Conservation (phyloP, 2,329 filamentous ascomycete species). For the Sporothrix euskadiensis region DNA sequence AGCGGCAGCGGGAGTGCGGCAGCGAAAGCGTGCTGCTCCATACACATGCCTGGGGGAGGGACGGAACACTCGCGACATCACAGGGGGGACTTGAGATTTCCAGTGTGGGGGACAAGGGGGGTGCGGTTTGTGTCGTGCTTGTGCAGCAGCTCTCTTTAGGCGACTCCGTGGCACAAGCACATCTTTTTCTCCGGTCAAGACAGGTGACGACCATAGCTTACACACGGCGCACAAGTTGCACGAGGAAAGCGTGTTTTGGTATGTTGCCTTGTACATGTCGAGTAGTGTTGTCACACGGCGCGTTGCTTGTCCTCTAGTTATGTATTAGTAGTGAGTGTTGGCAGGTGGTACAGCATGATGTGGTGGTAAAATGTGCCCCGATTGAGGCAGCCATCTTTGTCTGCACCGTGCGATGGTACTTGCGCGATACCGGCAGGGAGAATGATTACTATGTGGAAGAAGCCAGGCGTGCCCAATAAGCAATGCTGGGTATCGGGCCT, state of each 20-base stretch:
- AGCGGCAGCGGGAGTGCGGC: slow-evolving; percentile 21
- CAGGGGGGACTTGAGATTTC: not conserved
- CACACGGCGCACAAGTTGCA: not conserved
- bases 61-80: not conserved
- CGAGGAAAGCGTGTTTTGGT: not conserved
- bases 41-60: not conserved
- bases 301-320: not conserved
- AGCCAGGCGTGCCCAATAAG: not conserved
- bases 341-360: slow-evolving; percentile 13
- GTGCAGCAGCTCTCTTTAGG: not conserved
- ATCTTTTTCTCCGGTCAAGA: not conserved
- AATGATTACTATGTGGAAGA: not conserved
- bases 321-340: not conserved
- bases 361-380: not conserved
- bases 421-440: not conserved
- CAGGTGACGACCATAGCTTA: not conserved
- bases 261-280: not conserved
- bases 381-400: not conserved
- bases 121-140: not conserved
- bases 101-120: not conserved
- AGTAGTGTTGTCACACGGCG: not conserved
- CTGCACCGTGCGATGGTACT: not conserved
- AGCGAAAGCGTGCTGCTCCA: slow-evolving; percentile 17
- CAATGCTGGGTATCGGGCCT: not conserved
- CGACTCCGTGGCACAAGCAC: not conserved